Conservation (phyloP, 2,329 filamentous ascomycete species). For the Aspergillaceae sp. region DNA sequence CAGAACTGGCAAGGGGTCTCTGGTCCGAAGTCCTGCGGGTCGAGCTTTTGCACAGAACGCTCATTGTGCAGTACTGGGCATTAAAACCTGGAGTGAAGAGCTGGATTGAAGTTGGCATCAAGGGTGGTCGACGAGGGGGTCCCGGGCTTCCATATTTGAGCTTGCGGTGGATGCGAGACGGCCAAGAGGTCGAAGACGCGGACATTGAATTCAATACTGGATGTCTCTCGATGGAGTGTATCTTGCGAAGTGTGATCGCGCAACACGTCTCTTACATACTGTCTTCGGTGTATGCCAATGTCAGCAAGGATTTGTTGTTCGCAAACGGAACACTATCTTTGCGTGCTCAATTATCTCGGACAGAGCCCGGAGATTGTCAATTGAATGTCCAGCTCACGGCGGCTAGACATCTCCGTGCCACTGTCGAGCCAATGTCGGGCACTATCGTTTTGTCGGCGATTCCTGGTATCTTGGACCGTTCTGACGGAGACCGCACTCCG, state of each 20-base stretch:
- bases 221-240: conserved; percentile 61
- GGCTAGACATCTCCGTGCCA: conserved; percentile 52
- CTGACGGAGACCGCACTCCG: conserved; percentile 59
- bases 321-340: conserved; percentile 51
- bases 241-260: conserved; percentile 67
- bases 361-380: conserved; percentile 57
- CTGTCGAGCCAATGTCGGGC: conserved; percentile 73
- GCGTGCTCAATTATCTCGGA: conserved; percentile 48
- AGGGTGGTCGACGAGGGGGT: conserved; percentile 15
- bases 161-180: conserved; percentile 74
- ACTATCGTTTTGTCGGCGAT: conserved; percentile 61
- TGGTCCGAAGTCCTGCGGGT: conserved; percentile 75
- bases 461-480: conserved; percentile 46
- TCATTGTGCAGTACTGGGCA: conserved; percentile 89
- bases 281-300: conserved; percentile 52
- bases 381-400: conserved; percentile 62
- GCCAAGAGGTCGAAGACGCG: conserved; percentile 62
- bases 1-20: conserved; percentile 56
- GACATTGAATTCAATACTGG: conserved; percentile 59
- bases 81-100: conserved; percentile 64
- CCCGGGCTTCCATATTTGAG: conserved; percentile 27
- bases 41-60: conserved; percentile 68
- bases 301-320: conserved; percentile 55
- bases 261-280: conserved; percentile 67
- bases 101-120: conserved; percentile 81